phyloP scores from a whole-genome alignment of 768 basidiomycete genomes.

The Leccinum olivaceopallidum region DNA sequence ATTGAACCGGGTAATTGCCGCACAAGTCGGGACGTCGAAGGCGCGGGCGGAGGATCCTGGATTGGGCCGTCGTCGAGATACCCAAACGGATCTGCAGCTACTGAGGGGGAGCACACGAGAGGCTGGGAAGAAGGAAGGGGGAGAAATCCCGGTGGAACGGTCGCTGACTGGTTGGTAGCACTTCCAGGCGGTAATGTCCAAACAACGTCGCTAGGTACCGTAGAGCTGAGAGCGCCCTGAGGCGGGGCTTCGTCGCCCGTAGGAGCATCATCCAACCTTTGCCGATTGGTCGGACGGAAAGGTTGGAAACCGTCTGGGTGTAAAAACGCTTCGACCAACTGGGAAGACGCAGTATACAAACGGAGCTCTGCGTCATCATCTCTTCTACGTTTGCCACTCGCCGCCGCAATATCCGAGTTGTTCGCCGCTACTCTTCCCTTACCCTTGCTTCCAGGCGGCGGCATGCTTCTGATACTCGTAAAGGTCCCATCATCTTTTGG shows the following conservation, averaged over 20 bases:
- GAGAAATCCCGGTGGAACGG: slow-evolving; percentile 19
- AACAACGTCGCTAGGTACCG: neutral
- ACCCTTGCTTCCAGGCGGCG: slow-evolving; percentile 53
- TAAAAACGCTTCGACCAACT: slow-evolving; percentile 52
- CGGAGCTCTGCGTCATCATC: slow-evolving; percentile 55
- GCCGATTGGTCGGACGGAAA: slow-evolving; percentile 23
- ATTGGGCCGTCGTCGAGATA: slow-evolving; percentile 48
- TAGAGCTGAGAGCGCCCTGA: neutral
- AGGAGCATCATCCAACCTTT: slow-evolving; percentile 15
- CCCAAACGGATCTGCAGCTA: slow-evolving; percentile 55
- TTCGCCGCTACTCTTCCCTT: slow-evolving; percentile 38
- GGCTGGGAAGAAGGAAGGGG: slow-evolving; percentile 2
- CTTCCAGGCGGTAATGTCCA: neutral
- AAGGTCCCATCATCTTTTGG: slow-evolving; percentile 55
- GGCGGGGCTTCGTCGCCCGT: neutral
- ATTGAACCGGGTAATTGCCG: slow-evolving; percentile 32
- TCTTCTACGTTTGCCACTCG: slow-evolving; percentile 51
- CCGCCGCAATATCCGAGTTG: slow-evolving; percentile 13
- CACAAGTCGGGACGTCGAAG: slow-evolving; percentile 27
- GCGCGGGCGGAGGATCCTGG: slow-evolving; percentile 24
- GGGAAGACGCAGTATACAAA: slow-evolving; percentile 56
- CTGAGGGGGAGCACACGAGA: slow-evolving; percentile 10
- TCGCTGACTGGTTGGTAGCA: neutral
- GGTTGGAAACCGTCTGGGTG: slow-evolving; percentile 18
- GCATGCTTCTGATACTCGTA: slow-evolving; percentile 61